Percentiles rank a stretch among this genome's conserved stretches.
Conservation (phyloP, 768 basidiomycete genomes). For the Boletus barrowsii region DNA sequence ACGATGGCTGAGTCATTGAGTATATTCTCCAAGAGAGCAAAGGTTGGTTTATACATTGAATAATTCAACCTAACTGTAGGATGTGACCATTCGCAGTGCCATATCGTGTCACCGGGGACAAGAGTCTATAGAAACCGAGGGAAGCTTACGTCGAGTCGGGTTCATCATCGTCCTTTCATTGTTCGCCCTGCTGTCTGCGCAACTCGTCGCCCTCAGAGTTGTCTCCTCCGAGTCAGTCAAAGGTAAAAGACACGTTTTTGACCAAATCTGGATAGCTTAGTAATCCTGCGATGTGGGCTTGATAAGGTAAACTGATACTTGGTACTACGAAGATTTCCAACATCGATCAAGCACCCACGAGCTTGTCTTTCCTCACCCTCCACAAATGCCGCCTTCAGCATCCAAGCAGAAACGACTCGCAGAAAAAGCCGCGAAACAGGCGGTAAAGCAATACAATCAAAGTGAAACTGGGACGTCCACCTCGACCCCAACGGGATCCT, state of each 20-base stretch:
- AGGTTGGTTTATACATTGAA: background rate
- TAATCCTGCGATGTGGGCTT: slow-evolving; percentile 19
- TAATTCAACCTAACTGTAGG: too few relatives aligned
- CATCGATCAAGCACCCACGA: slow-evolving; percentile 26
- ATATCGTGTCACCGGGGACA: too few relatives aligned
- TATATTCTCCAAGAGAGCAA: background rate
- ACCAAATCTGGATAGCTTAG: slow-evolving; percentile 21
- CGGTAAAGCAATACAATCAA: slow-evolving; percentile 44
- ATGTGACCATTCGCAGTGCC: too few relatives aligned
- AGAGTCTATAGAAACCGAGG: background rate
- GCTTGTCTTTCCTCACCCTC: slow-evolving; percentile 9
- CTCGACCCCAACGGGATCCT: slow-evolving; percentile 63
- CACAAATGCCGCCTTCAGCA: slow-evolving; percentile 68
- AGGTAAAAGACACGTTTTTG: background rate
- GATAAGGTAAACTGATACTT: slow-evolving; percentile 17
- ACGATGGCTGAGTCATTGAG: background rate
- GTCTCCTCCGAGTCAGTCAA: too few relatives aligned
- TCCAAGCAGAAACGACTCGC: slow-evolving; percentile 93
- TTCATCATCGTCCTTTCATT: too few relatives aligned
- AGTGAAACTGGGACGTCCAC: slow-evolving; percentile 46
- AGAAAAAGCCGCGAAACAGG: slow-evolving; percentile 87
- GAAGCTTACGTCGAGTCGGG: background rate
- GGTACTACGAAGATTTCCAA: background rate
- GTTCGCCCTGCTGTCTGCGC: too few relatives aligned
- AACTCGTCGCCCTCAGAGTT: too few relatives aligned